A percentile compares a stretch with the other conserved stretches of the same genome.
phyloP scores from a whole-genome alignment of 768 basidiomycete genomes.

The Phaeolepiota aurea region DNA sequence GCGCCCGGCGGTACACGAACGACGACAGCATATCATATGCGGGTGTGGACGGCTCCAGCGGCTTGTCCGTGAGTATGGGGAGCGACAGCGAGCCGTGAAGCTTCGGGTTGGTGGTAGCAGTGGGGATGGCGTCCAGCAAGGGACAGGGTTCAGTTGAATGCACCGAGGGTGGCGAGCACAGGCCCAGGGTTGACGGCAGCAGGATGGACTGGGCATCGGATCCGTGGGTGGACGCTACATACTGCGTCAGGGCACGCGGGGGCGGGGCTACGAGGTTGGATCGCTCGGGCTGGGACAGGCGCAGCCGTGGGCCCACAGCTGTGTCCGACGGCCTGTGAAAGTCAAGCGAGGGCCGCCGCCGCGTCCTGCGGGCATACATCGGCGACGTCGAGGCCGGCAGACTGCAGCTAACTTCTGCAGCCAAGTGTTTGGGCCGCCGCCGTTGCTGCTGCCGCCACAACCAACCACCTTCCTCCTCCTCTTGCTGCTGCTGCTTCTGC shows the following conservation, averaged over 20 bases:
- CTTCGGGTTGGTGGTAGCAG: slow-evolving; percentile 13
- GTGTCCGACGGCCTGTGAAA: slow-evolving; percentile 15
- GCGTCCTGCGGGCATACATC: slow-evolving; percentile 14
- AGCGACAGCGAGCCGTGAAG: slow-evolving; percentile 13
- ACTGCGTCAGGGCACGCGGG: slow-evolving; percentile 71
- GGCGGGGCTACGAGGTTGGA: slow-evolving; percentile 55
- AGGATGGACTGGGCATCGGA: slow-evolving; percentile 39
- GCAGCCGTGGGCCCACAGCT: slow-evolving; percentile 36
- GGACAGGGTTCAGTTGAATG: slow-evolving; percentile 12
- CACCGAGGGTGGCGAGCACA: slow-evolving; percentile 32
- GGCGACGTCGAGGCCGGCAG: slow-evolving; percentile 28
- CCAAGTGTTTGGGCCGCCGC: not conserved
- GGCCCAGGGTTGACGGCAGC: slow-evolving; percentile 65
- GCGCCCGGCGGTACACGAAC: slow-evolving; percentile 31
- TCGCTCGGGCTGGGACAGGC: slow-evolving; percentile 43
- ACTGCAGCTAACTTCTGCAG: slow-evolving; percentile 29
- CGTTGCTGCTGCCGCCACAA: too few relatives aligned
- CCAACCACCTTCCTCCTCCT: slow-evolving; percentile 11
- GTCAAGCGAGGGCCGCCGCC: slow-evolving; percentile 43
- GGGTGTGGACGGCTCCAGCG: slow-evolving; percentile 36
- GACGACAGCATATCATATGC: slow-evolving; percentile 59
- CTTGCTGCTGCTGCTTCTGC: slow-evolving; percentile 3
- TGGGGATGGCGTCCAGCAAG: slow-evolving; percentile 13
- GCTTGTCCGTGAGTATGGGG: slow-evolving; percentile 25
- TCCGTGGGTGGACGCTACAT: slow-evolving; percentile 50